Percentiles rank a stretch among this genome's conserved stretches.
Evolutionary conservation across 495 filamentous ascomycete species (phyloP).

Genomic region (Talaromyces thailandensis): DNA sequence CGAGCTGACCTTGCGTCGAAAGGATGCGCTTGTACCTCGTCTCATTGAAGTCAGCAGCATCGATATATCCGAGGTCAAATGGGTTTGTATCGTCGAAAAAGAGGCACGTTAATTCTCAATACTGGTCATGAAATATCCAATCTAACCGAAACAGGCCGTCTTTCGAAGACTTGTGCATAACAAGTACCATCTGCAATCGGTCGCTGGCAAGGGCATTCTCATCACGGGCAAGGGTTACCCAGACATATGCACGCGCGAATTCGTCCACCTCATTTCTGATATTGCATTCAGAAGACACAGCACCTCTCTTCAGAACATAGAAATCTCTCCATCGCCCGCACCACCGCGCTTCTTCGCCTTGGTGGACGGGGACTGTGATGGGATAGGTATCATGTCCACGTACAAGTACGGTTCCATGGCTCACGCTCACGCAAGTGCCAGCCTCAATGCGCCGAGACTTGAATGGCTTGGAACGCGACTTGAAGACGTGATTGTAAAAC

Average conservation of each 20-base stretch:
- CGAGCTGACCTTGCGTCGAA: neutral
- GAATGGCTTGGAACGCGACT: constrained; percentile 69
- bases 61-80: constrained; percentile 44
- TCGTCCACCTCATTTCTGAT: constrained; percentile 35
- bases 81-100: constrained; percentile 88
- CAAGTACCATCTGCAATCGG: constrained; percentile 40
- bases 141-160: constrained; percentile 51
- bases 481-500: constrained; percentile 39
- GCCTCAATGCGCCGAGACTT: constrained; percentile 47
- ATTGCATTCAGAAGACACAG: constrained; percentile 8
- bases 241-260: constrained; percentile 69
- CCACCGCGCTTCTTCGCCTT: constrained; percentile 52
- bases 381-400: constrained; percentile 74
- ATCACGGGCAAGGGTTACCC: constrained; percentile 89
- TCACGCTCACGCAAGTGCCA: constrained; percentile 60
- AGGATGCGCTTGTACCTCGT: constrained; percentile 64
- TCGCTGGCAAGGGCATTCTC: constrained; percentile 51
- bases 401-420: constrained; percentile 78
- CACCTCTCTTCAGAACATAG: neutral
- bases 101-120: constrained; percentile 44
- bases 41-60: constrained; percentile 42
- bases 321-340: constrained; percentile 11
- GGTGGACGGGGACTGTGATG: constrained; percentile 82
- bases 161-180: constrained; percentile 60
- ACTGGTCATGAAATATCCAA: neutral